These are phyloP conservation scores for Glarea lozoyensis DNA, from an alignment of 495 filamentous ascomycete species.

Conservation along the genomic window DNA sequence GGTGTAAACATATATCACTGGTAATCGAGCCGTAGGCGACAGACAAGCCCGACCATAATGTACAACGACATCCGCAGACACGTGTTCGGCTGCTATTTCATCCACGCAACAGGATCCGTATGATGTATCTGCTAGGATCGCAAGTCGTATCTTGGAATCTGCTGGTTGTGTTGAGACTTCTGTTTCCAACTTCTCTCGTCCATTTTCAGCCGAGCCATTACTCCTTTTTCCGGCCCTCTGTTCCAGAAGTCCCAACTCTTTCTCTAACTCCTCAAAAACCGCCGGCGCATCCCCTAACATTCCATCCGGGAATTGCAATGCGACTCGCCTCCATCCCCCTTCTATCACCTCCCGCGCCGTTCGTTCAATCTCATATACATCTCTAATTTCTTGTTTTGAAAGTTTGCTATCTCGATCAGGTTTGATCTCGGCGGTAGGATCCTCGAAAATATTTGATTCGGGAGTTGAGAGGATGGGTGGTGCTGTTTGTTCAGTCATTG, in stretches of 20 bases:
- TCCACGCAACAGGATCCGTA: slow-evolving; percentile 97
- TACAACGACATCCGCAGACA: slow-evolving; percentile 81
- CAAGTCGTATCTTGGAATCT: slow-evolving; percentile 44
- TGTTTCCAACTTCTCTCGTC: slow-evolving; percentile 11
- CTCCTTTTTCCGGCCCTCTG: neutral
- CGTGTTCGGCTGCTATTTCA: slow-evolving; percentile 93
- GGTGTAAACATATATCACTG: slow-evolving; percentile 91
- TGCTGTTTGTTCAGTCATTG: slow-evolving; percentile 14
- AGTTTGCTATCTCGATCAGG: slow-evolving; percentile 30
- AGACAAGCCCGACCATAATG: slow-evolving; percentile 93
- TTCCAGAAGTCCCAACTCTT: slow-evolving; percentile 39
- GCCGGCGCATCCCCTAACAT: slow-evolving; percentile 81
- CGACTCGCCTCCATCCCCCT: slow-evolving; percentile 66
- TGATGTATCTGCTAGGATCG: slow-evolving; percentile 90
- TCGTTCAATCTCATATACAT: slow-evolving; percentile 79
- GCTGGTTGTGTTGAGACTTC: neutral
- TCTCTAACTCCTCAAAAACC: slow-evolving; percentile 60
- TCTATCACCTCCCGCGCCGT: slow-evolving; percentile 66
- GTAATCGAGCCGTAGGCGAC: slow-evolving; percentile 78
- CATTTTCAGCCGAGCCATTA: slow-evolving; percentile 1
- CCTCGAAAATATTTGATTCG: slow-evolving; percentile 69
- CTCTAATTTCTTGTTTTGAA: slow-evolving; percentile 61
- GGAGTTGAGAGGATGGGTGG: slow-evolving; percentile 84
- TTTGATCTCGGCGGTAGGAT: slow-evolving; percentile 32
- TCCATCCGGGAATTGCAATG: slow-evolving; percentile 88